A percentile compares a stretch with the other conserved stretches of the same genome.
phyloP scores from a whole-genome alignment of 148 eudicot genomes.

The Arctostaphylos glauca region DNA sequence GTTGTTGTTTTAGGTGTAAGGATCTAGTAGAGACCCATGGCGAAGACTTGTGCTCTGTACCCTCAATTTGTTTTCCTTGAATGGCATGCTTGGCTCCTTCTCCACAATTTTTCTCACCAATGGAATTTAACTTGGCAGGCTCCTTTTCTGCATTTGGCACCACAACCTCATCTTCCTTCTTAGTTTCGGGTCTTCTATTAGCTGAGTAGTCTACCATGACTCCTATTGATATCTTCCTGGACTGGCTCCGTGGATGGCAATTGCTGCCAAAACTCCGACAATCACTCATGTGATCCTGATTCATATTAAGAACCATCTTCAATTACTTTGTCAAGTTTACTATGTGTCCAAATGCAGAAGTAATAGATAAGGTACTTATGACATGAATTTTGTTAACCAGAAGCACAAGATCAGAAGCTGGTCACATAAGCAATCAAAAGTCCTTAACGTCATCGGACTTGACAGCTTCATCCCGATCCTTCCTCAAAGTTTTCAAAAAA shows the following conservation, averaged over 20 bases:
- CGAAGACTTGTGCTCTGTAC: constrained; percentile 35
- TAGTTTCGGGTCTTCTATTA: constrained; percentile 22
- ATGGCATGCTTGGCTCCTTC: constrained; percentile 21
- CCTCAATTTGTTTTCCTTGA: constrained; percentile 23
- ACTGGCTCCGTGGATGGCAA: constrained; percentile 48
- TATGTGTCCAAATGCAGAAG: not conserved
- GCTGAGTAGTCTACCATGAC: constrained; percentile 42
- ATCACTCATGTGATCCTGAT: constrained; percentile 47
- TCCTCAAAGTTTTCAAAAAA: not conserved
- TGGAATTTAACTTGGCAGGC: constrained; percentile 23
- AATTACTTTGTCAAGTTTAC: not conserved
- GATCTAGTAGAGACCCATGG: constrained; percentile 43
- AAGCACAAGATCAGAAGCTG: not conserved
- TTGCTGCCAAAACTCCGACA: constrained; percentile 55
- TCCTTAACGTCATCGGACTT: not conserved
- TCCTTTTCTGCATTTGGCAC: constrained; percentile 24
- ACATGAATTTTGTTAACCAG: not conserved
- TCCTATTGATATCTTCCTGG: constrained; percentile 84
- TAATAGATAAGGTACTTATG: not conserved
- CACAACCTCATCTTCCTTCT: constrained; percentile 20
- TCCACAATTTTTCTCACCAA: constrained; percentile 16
- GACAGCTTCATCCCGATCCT: not conserved
- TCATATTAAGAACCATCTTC: not conserved
- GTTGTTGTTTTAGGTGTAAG: constrained; percentile 13
- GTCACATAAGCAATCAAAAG: not conserved